Conservation (phyloP, 768 basidiomycete species). For the Ramaria sp. region DNA sequence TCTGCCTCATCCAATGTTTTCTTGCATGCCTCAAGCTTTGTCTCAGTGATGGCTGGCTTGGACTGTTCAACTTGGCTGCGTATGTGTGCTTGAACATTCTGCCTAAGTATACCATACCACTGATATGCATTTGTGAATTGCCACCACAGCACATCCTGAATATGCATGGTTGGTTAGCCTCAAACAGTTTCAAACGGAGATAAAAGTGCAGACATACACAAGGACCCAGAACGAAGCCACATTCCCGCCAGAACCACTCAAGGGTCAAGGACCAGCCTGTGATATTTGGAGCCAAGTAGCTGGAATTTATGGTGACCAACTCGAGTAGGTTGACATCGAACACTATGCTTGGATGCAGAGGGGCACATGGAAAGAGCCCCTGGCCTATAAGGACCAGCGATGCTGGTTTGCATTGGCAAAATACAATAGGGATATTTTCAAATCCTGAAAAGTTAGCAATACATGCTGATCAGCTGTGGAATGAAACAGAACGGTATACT, state of each 20-base stretch:
- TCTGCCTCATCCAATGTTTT: background rate
- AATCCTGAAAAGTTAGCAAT: no score
- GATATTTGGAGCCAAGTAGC: no score
- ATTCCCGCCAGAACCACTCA: background rate
- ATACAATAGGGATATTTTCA: no score
- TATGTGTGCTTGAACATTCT: background rate
- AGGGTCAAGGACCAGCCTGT: background rate
- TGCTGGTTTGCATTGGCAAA: no score
- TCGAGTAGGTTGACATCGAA: no score
- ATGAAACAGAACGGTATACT: no score
- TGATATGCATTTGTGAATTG: background rate
- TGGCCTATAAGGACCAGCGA: no score
- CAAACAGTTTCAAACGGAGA: background rate
- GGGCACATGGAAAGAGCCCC: no score
- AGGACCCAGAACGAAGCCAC: background rate
- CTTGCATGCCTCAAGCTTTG: background rate
- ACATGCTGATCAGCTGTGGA: no score
- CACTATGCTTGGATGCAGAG: no score
- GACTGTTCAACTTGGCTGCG: background rate
- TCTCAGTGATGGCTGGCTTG: background rate
- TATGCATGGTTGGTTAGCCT: background rate
- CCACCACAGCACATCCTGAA: background rate
- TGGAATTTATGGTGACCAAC: no score
- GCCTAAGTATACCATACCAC: background rate
- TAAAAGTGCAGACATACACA: background rate